A percentile compares a stretch with the other conserved stretches of the same genome.
Conservation (phyloP, 208 protist genomes). For the Acanthamoeba divionensis region DNA sequence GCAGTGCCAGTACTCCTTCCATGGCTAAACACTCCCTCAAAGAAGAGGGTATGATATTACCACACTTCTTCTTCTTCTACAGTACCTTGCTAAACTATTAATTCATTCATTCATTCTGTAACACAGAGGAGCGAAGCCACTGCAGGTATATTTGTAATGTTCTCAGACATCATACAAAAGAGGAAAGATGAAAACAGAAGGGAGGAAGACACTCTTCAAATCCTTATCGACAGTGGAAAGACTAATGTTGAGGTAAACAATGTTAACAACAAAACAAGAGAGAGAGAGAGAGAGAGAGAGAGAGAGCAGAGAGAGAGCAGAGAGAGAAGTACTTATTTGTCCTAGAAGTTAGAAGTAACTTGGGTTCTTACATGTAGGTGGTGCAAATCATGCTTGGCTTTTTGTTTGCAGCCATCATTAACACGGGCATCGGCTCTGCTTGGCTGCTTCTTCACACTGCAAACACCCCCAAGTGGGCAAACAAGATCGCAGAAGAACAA, state of each 20-base stretch:
- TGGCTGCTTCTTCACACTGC: not conserved
- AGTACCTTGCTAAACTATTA: not conserved
- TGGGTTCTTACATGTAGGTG: not conserved
- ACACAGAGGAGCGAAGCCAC: not conserved
- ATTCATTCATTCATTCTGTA: not conserved
- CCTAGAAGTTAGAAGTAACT: not conserved
- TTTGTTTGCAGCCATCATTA: slow-evolving; percentile 34
- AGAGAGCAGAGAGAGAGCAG: not conserved
- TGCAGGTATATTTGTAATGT: not conserved
- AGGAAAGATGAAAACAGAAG: not conserved
- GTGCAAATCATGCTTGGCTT: not conserved
- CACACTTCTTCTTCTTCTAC: no score
- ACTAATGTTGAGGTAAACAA: not conserved
- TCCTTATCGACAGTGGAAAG: slow-evolving; percentile 17
- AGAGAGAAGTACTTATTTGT: not conserved
- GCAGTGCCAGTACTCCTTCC: not conserved
- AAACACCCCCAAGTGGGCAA: not conserved
- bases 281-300: not conserved
- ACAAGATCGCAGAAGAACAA: not conserved
- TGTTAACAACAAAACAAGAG: not conserved
- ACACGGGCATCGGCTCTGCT: slow-evolving; percentile 9
- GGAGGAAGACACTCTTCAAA: not conserved
- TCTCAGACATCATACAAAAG: not conserved
- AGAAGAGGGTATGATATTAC: not conserved
- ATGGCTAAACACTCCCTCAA: not conserved